Base-by-base conservation (phyloP, 2,329 filamentous ascomycete species). In the Arthrinium phaeospermum region DNA sequence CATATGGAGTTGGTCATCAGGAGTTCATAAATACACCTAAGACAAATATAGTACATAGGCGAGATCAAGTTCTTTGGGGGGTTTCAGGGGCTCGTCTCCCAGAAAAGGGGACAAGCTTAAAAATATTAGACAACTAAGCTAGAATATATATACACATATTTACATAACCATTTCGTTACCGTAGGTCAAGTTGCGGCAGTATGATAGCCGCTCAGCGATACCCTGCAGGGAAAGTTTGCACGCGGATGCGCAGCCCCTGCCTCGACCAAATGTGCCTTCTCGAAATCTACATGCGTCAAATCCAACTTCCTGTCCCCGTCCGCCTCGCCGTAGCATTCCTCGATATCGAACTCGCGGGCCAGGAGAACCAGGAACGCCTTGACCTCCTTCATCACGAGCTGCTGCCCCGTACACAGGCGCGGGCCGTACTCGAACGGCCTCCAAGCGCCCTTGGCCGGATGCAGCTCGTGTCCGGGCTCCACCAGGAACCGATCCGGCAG, bases 361-460 rank as follows among this genome's bases (percentile, higher is more conserved):
- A 85, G 83, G 74, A 90, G 79, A 3, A 86, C 84, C 19, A 89
- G 75, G 4, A 87, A 84, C 68, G 87, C 81, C 72, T 85, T 85
- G 37, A 87, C 81, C 79, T 90, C 86, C 49, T 87, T 82, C 78
- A 88, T 83, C 3, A 86, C 89, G 64, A 91, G 80, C 73, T 88
- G 85, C 78, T 90, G 86, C 0, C 89, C 89, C 46, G 91, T 85
- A 73, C 89, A 91, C 61, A 86, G 87, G 13, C 89, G 78, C 4
- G 85, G 85, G 0, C 89, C 89, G 27, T 85, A 81, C 64, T 85
- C 85, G 76, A 91, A 91, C 0, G 87, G 83, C 8, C 86, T 81
- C 83, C 84, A 91, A 0, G 87, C 87, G 16, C 85, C 83, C 69
- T 85, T 83, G 67, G 78, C 73, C 46, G 80, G 79, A 71, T 80